These are phyloP conservation scores for Pleurotus tuoliensis DNA, from an alignment of 768 basidiomycete species.

Conservation along the genomic window DNA sequence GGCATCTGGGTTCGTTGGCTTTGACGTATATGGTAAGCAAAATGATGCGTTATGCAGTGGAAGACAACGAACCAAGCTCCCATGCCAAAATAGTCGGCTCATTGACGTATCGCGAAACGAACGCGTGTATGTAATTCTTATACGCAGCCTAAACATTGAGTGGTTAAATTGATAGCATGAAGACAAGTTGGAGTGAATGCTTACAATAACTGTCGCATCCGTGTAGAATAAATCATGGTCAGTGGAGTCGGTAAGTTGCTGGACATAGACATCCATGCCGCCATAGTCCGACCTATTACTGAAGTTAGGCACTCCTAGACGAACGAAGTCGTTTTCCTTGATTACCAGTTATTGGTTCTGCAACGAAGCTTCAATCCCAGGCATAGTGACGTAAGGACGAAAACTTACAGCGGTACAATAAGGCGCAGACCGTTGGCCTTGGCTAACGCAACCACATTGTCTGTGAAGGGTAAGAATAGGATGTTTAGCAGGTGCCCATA, in stretches of 20 bases:
- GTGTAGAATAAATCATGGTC: constrained; percentile 37
- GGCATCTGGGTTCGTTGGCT: constrained; percentile 18
- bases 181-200: constrained; percentile 5
- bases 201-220: constrained; percentile 24
- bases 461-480: constrained; percentile 19
- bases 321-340: no score
- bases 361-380: no score
- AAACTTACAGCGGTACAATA: constrained; percentile 51
- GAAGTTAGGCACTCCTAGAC: no score
- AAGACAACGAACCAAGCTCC: constrained; percentile 24
- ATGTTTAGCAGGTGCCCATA: no score
- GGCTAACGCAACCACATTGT: constrained; percentile 52
- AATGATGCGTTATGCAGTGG: constrained; percentile 16
- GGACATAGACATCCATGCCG: constrained; percentile 35
- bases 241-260: constrained; percentile 19
- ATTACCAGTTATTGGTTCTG: constrained; percentile 57
- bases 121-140: constrained; percentile 27
- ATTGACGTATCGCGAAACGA: constrained; percentile 24
- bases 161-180: not conserved
- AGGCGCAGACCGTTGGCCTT: constrained; percentile 58
- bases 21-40: not conserved
- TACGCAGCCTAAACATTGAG: constrained; percentile 23
- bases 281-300: constrained; percentile 31
- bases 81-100: constrained; percentile 23
- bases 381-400: not conserved